Conservation (phyloP, 768 basidiomycete genomes). For the Boletus reticuloceps region DNA sequence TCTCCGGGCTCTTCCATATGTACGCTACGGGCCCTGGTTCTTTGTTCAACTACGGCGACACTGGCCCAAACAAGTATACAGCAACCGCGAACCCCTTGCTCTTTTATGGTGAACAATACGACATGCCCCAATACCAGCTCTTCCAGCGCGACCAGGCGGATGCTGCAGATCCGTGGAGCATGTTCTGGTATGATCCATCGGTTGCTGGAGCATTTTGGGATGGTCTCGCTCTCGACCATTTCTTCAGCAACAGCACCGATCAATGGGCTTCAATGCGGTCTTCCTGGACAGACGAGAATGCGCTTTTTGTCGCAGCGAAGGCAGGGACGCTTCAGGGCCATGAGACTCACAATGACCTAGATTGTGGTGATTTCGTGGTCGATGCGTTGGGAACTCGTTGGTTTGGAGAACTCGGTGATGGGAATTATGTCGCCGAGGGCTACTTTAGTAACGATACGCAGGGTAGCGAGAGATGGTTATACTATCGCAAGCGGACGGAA, state of each 20-base stretch:
- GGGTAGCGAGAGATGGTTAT: constrained; percentile 73
- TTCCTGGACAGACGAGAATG: constrained; percentile 86
- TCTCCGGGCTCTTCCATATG: constrained; percentile 89
- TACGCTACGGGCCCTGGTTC: constrained; percentile 81
- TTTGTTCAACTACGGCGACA: constrained; percentile 65
- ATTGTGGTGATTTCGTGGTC: constrained; percentile 92
- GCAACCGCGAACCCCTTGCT: constrained; percentile 89
- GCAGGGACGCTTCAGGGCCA: constrained; percentile 77
- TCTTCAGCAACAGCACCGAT: constrained; percentile 69
- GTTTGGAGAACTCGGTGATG: constrained; percentile 93
- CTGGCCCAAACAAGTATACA: constrained; percentile 88
- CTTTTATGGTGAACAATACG: constrained; percentile 68
- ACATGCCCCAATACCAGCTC: constrained; percentile 71
- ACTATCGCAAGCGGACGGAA: constrained; percentile 96
- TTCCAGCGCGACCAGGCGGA: constrained; percentile 91
- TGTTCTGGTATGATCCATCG: constrained; percentile 93
- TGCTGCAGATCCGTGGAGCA: constrained; percentile 78
- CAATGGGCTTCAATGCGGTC: constrained; percentile 93
- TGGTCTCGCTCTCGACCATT: constrained; percentile 73
- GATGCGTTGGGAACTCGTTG: constrained; percentile 92
- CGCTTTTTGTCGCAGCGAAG: constrained; percentile 86
- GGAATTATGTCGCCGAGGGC: constrained; percentile 68
- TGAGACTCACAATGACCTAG: constrained; percentile 94
- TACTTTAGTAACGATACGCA: constrained; percentile 83
- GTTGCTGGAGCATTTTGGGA: constrained; percentile 92